Base-by-base conservation (phyloP, 2,329 filamentous ascomycete genomes). In the Huntiella abstrusa region DNA sequence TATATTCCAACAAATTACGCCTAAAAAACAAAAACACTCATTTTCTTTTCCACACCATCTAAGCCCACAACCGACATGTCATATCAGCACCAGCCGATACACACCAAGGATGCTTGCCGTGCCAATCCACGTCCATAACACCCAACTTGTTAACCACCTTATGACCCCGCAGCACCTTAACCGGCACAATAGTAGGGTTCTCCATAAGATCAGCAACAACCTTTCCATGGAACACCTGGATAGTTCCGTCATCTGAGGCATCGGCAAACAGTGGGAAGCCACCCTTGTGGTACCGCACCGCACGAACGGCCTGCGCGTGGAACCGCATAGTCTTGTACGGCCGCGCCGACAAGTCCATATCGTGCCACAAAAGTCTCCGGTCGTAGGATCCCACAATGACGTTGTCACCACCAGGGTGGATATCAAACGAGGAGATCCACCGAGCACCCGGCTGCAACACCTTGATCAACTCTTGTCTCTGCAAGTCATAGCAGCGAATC, bases 271-370 rank as follows among this genome's bases (percentile, higher is more conserved):
- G 70, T 13, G 91, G 87, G 37, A 71, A 74, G 6, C 73, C 70
- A 50, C 77, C 76, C 49, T 78, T 77, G 63, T 98, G 92, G 63
- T 83, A 98, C 54, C 76, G 79, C 47, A 95, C 91, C 10, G 80
- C 77, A 41, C 92, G 76, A 56, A 98, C 93, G 40, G 91, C 91
- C 62, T 93, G 83, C 51, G 75, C 67, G 65, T 98, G 91, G 67
- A 96, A 98, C 43, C 91, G 76, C 64, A 98, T 78, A 1, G 88
- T 96, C 69, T 95, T 95, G 69, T 93, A 96, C 0, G 91, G 91
- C 43, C 84, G 77, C 52, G 74, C 79, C 1, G 84, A 91, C 33
- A 98, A 75, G 54, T 98, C 91, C 46, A 96, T 71, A 63, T 98
- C 91, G 64, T 96, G 91, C 91, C 91, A 98, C 32, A 98, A 70